phyloP scores from a whole-genome alignment of 805 yeast species.

The Schizosaccharomyces cryophilus region DNA sequence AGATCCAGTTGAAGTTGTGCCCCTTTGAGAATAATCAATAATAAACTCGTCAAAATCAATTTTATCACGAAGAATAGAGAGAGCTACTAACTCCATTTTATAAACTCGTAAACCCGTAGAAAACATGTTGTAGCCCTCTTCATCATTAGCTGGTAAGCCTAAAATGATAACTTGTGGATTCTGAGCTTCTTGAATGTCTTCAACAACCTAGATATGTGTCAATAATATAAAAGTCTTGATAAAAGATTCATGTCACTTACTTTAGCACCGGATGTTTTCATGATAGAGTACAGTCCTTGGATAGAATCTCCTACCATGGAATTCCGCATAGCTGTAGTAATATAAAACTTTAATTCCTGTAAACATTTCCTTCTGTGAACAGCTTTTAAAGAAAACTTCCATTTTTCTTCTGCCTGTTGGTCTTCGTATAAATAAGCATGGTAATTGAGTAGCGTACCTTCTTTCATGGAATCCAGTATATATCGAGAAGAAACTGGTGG shows the following conservation, averaged over 20 bases:
- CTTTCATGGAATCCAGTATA: neutral
- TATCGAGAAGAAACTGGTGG: neutral
- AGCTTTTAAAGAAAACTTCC: neutral
- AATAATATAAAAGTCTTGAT: neutral
- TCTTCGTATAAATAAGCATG: neutral
- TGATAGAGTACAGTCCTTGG: neutral
- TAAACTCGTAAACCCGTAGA: neutral
- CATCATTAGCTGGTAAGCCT: neutral
- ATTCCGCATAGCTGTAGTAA: neutral
- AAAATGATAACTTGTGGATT: neutral
- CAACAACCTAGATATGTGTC: neutral
- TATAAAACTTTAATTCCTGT: neutral
- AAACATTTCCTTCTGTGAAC: neutral
- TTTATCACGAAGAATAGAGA: neutral
- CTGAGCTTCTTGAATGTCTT: neutral
- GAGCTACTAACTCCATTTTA: neutral
- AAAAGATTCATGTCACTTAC: neutral
- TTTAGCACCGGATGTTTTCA: neutral
- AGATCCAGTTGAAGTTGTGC: neutral
- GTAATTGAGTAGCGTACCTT: neutral
- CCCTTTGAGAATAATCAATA: neutral
- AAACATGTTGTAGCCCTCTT: neutral
- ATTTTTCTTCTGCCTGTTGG: neutral
- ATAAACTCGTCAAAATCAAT: neutral
- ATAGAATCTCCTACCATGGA: neutral